phyloP scores from a whole-genome alignment of 257 asterid species.

The Primulina huaijiensis region DNA sequence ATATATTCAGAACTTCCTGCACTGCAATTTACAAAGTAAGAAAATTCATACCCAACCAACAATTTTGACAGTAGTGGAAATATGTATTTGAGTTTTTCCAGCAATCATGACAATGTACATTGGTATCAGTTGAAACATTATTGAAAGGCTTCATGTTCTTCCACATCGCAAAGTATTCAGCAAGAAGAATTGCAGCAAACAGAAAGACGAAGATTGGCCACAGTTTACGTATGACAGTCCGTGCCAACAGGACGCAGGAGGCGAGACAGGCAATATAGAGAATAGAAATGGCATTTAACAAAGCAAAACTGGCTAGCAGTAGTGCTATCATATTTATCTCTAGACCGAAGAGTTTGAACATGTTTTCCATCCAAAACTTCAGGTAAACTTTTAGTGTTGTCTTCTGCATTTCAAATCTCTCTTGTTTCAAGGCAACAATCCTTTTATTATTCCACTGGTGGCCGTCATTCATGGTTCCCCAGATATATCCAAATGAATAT shows the following conservation, averaged over 20 bases:
- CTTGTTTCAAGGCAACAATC: conserved; percentile 67
- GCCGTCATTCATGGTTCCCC: conserved; percentile 91
- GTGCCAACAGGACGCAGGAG: conserved; percentile 76
- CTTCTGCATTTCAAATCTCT: conserved; percentile 90
- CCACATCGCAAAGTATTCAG: conserved; percentile 90
- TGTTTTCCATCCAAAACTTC: conserved; percentile 93
- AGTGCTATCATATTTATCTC: conserved; percentile 91
- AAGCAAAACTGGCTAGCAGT: conserved; percentile 88
- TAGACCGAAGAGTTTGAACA: conserved; percentile 96
- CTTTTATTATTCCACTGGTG: conserved; percentile 81
- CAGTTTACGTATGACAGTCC: conserved; percentile 66
- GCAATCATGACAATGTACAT: conserved; percentile 79
- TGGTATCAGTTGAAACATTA: conserved; percentile 34
- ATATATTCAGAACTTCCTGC: neutral
- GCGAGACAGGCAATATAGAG: conserved; percentile 76
- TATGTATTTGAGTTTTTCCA: conserved; percentile 66
- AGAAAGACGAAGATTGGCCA: conserved; percentile 80
- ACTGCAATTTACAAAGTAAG: conserved; percentile 19
- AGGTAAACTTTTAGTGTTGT: conserved; percentile 74
- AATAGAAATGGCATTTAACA: conserved; percentile 78
- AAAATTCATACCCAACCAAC: conserved; percentile 87
- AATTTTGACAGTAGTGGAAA: conserved; percentile 59
- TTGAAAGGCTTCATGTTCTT: conserved; percentile 49
- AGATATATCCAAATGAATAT: conserved; percentile 56
- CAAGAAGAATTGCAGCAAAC: conserved; percentile 74